Conservation (phyloP, 371 early-diverging fungal genomes). For the Mucor mucedo region DNA sequence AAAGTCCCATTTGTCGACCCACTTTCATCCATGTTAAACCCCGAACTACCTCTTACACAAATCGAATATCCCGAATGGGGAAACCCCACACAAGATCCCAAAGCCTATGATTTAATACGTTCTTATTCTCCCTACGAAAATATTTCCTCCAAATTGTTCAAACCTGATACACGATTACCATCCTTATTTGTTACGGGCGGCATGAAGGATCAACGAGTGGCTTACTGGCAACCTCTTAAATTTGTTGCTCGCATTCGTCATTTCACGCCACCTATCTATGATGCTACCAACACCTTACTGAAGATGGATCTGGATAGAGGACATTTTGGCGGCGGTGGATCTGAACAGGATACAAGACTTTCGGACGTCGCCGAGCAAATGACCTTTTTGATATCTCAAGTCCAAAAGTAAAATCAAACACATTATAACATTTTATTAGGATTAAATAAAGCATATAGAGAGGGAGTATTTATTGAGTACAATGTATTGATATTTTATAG, state of each 20-base stretch:
- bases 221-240: slow-evolving; percentile 80
- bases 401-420: slow-evolving; percentile 28
- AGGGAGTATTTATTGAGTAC: too few species aligned
- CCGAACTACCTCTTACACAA: slow-evolving; percentile 74
- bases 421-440: too few species aligned
- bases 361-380: slow-evolving; percentile 57
- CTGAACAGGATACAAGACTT: slow-evolving; percentile 52
- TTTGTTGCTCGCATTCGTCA: slow-evolving; percentile 66
- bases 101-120: slow-evolving; percentile 64
- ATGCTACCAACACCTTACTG: slow-evolving; percentile 21
- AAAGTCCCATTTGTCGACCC: slow-evolving; percentile 91
- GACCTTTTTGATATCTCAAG: slow-evolving; percentile 53
- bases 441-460: too few species aligned
- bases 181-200: slow-evolving; percentile 79
- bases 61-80: slow-evolving; percentile 91
- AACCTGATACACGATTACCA: slow-evolving; percentile 39
- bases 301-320: slow-evolving; percentile 57
- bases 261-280: slow-evolving; percentile 20
- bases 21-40: slow-evolving; percentile 79
- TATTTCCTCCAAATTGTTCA: slow-evolving; percentile 32
- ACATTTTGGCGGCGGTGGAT: slow-evolving; percentile 61
- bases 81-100: slow-evolving; percentile 61
- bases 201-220: slow-evolving; percentile 77
- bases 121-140: slow-evolving; percentile 85
- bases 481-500: too few species aligned